Conservation (phyloP, 495 filamentous ascomycete species). For the Xylaria intraflava region DNA sequence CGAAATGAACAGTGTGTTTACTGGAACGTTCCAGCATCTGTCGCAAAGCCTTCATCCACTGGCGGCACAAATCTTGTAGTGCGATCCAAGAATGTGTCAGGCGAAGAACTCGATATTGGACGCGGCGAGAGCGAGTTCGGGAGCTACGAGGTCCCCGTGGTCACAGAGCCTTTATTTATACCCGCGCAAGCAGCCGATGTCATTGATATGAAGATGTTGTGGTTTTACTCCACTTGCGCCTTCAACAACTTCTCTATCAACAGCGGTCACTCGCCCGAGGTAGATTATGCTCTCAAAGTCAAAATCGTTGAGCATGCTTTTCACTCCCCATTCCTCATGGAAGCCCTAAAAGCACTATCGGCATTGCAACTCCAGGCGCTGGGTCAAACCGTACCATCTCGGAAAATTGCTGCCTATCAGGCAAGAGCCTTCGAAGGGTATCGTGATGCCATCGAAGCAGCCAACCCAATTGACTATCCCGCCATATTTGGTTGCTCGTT, state of each 20-base stretch:
- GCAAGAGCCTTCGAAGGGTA: slow-evolving; percentile 39
- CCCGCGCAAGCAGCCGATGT: slow-evolving; percentile 20
- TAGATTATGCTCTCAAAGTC: slow-evolving; percentile 36
- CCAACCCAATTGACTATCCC: slow-evolving; percentile 31
- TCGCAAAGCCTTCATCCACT: slow-evolving; percentile 1
- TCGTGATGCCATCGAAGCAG: slow-evolving; percentile 37
- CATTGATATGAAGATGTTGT: slow-evolving; percentile 38
- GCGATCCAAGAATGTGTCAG: slow-evolving; percentile 5
- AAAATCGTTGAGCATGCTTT: slow-evolving; percentile 42
- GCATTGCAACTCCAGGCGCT: slow-evolving; percentile 37
- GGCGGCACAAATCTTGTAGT: not conserved
- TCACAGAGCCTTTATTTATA: slow-evolving; percentile 32
- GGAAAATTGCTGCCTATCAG: slow-evolving; percentile 32
- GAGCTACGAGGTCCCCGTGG: slow-evolving; percentile 5
- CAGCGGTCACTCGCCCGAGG: slow-evolving; percentile 16
- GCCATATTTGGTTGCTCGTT: slow-evolving; percentile 39
- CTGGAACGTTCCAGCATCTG: slow-evolving; percentile 8
- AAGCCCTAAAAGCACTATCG: slow-evolving; percentile 40
- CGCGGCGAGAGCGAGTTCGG: not conserved
- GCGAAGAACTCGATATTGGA: slow-evolving; percentile 6
- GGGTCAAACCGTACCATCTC: slow-evolving; percentile 17
- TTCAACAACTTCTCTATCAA: slow-evolving; percentile 35
- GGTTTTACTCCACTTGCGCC: slow-evolving; percentile 34
- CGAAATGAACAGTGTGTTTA: slow-evolving; percentile 42
- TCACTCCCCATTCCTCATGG: slow-evolving; percentile 43